Evolutionary conservation across 139 green algal genomes (phyloP), one percentile per base, ranked within the genome.

Genomic region (Tetradesmus obliquus): DNA sequence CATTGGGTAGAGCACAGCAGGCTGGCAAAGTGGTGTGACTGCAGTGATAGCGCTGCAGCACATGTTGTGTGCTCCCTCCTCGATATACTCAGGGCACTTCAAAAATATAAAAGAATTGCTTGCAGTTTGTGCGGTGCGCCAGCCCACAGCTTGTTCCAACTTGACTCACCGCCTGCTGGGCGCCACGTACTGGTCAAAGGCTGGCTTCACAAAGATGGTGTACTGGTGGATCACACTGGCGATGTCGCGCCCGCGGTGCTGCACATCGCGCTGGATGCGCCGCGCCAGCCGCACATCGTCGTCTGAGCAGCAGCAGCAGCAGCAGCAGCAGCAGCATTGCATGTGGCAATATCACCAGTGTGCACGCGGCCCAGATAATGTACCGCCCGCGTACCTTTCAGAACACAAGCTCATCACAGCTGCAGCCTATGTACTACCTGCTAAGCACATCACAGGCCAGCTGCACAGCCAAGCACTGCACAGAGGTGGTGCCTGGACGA

Each of bases 161-260:
- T 58, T 66, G 55, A 51, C 89, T 79, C 76, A 90, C 89, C 93
- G 88, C 55, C 93, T 89, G 84, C 88, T 93, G 45, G 98, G 98
- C 0, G 94, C 95, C 57, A 99, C 97, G 93, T 96, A 99, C 76
- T 95, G 92, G 92, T 99, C 98, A 89, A 99, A 99, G 1, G 96
- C 94, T 2, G 98, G 98, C 95, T 99, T 99, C 17, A 99, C 97
- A 93, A 98, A 99, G 51, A 82, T 95, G 13, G 97, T 98, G 94
- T 99, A 99, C 94, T 99, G 98, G 91, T 98, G 94, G 91, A 99
- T 99, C 20, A 99, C 98, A 51, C 97, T 95, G 3, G 91, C 95
- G 55, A 99, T 97, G 89, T 98, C 96, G 6, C 98, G 91, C 1
- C 98, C 98, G 3, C 98, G 93, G 32, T 95, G 74, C 54, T 97